Evolutionary conservation across 2,329 filamentous ascomycete genomes (phyloP).

Genomic region (Metarhizium anisopliae): DNA sequence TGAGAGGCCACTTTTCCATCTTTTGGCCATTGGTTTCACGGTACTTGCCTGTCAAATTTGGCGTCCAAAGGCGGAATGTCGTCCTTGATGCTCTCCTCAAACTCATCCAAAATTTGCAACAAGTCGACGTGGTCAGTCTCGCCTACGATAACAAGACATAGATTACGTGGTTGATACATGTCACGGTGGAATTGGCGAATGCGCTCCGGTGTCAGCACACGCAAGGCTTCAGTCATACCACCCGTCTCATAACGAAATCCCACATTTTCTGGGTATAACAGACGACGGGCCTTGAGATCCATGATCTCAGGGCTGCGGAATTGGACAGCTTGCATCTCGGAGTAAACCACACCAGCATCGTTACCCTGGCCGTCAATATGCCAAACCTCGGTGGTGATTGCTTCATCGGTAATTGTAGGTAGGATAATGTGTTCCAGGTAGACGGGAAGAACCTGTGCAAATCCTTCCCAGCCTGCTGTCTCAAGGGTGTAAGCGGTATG

Average conservation of each 20-base stretch:
- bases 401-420: conserved; percentile 85
- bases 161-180: conserved; percentile 97
- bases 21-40: background rate
- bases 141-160: conserved; percentile 86
- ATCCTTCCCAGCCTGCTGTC: conserved; percentile 94
- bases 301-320: conserved; percentile 80
- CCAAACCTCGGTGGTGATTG: conserved; percentile 91
- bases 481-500: conserved; percentile 95
- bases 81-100: conserved; percentile 78
- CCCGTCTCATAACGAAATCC: conserved; percentile 98
- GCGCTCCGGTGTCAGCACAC: conserved; percentile 75
- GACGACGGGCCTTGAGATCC: conserved; percentile 68
- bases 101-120: conserved; percentile 71
- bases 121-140: conserved; percentile 79
- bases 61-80: conserved; percentile 67
- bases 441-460: conserved; percentile 85
- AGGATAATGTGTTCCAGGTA: conserved; percentile 92
- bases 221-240: conserved; percentile 86
- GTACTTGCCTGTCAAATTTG: conserved; percentile 58
- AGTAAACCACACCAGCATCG: conserved; percentile 95
- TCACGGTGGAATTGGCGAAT: conserved; percentile 92
- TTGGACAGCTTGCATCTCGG: conserved; percentile 95
- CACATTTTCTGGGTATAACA: conserved; percentile 80
- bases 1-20: background rate
- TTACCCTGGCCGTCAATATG: conserved; percentile 90